These are phyloP conservation scores for Solanum paucissectum DNA, from an alignment of 257 asterid species.

Conservation along the genomic window DNA sequence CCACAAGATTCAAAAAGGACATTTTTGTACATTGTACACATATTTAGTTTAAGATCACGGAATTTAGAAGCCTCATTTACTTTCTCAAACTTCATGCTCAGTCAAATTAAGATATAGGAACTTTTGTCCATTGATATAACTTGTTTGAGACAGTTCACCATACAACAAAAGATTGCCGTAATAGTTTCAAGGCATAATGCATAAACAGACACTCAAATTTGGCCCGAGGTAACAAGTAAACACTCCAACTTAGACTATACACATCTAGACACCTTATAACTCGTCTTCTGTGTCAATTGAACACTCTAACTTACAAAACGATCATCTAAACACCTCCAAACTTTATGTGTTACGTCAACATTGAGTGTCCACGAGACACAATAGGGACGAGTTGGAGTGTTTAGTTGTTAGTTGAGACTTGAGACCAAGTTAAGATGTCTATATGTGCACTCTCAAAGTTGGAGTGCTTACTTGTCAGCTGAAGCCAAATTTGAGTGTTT, in stretches of 20 bases:
- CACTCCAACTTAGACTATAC: not conserved
- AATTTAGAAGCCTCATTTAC: not conserved
- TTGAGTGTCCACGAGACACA: not conserved
- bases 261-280: not conserved
- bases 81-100: not conserved
- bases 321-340: not conserved
- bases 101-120: not conserved
- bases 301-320: not conserved
- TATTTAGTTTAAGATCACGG: not conserved
- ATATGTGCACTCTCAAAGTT: not conserved
- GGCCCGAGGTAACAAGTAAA: accelerated
- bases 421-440: accelerated
- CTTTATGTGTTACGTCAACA: accelerated
- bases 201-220: not conserved
- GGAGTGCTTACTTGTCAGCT: not conserved
- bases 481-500: not conserved
- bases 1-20: not conserved
- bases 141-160: not conserved
- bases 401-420: accelerated
- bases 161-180: not conserved
- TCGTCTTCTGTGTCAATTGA: not conserved
- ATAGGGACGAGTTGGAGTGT: not conserved
- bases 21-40: not conserved
- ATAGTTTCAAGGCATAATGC: not conserved
- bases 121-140: not conserved